Percentiles rank a stretch among this genome's conserved stretches.
Conservation (phyloP, 2,329 filamentous ascomycete species). For the Alternaria postmessia region DNA sequence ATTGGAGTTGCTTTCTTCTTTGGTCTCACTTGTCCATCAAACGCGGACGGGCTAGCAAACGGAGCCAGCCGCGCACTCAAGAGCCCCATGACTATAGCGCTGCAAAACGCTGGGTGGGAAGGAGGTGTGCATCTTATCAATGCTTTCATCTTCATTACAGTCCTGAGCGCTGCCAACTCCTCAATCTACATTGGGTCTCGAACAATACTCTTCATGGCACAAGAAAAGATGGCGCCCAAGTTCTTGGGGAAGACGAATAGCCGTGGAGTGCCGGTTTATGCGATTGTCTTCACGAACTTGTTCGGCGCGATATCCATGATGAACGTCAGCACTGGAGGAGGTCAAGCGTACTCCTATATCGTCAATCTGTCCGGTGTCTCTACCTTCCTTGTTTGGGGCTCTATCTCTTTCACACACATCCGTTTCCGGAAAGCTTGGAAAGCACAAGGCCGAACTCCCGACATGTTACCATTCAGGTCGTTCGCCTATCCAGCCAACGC, state of each 20-base stretch:
- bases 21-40: slow-evolving; percentile 74
- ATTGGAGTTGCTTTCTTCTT: slow-evolving; percentile 55
- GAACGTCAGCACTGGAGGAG: slow-evolving; percentile 73
- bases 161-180: slow-evolving; percentile 67
- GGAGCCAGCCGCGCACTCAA: slow-evolving; percentile 69
- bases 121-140: slow-evolving; percentile 80
- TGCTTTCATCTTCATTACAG: slow-evolving; percentile 69
- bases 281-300: slow-evolving; percentile 73
- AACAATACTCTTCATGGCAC: slow-evolving; percentile 78
- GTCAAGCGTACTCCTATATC: slow-evolving; percentile 72
- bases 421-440: slow-evolving; percentile 72
- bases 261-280: slow-evolving; percentile 66
- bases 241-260: slow-evolving; percentile 74
- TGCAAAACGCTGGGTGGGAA: slow-evolving; percentile 77
- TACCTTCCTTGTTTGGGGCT: slow-evolving; percentile 76
- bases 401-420: slow-evolving; percentile 75
- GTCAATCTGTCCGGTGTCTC: slow-evolving; percentile 75
- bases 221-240: slow-evolving; percentile 73
- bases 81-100: slow-evolving; percentile 57
- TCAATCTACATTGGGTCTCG: slow-evolving; percentile 81
- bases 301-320: slow-evolving; percentile 78
- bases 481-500: slow-evolving; percentile 61
- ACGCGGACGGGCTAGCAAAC: slow-evolving; percentile 69
- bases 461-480: slow-evolving; percentile 58
- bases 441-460: slow-evolving; percentile 44